A percentile compares a stretch with the other conserved stretches of the same genome.
Evolutionary conservation across 306 rosid genomes (phyloP).

Genomic region (Pueraria montana): DNA sequence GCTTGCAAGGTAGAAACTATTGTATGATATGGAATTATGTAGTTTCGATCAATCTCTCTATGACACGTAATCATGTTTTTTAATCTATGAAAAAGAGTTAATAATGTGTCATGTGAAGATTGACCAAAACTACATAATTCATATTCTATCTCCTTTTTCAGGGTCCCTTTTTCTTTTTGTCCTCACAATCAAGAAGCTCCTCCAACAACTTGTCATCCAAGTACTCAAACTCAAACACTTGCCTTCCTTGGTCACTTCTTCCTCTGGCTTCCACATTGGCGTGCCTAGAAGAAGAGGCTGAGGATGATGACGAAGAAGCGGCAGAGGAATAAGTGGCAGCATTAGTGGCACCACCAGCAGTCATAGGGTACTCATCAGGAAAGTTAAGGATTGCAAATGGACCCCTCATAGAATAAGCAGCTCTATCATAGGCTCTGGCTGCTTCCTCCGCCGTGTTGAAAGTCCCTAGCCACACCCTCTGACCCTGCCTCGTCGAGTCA

Average conservation of each 20-base stretch:
- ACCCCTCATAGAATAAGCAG: slow-evolving; percentile 92
- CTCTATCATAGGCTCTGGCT: slow-evolving; percentile 89
- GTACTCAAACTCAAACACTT: slow-evolving; percentile 83
- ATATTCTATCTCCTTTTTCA: too few species aligned
- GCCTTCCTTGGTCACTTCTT: slow-evolving; percentile 47
- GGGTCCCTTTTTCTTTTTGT: slow-evolving; percentile 50
- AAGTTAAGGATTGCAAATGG: slow-evolving; percentile 84
- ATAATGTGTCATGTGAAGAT: not conserved
- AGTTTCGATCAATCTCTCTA: not conserved
- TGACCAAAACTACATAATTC: not conserved
- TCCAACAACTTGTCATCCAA: slow-evolving; percentile 80
- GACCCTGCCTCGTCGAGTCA: slow-evolving; percentile 73
- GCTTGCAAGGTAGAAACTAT: not conserved
- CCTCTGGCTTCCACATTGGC: slow-evolving; percentile 36
- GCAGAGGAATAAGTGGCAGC: slow-evolving; percentile 47
- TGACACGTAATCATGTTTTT: not conserved
- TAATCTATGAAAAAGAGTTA: not conserved
- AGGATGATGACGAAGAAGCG: slow-evolving; percentile 43
- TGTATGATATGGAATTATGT: not conserved
- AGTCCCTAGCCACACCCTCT: slow-evolving; percentile 88
- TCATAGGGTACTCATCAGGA: slow-evolving; percentile 70
- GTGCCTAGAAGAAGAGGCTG: slow-evolving; percentile 49
- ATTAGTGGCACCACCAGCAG: slow-evolving; percentile 10
- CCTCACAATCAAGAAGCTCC: slow-evolving; percentile 82
- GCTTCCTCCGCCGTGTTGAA: slow-evolving; percentile 95